These are phyloP conservation scores for Fragaria nilgerrensis DNA, from an alignment of 306 rosid species.

Conservation along the genomic window DNA sequence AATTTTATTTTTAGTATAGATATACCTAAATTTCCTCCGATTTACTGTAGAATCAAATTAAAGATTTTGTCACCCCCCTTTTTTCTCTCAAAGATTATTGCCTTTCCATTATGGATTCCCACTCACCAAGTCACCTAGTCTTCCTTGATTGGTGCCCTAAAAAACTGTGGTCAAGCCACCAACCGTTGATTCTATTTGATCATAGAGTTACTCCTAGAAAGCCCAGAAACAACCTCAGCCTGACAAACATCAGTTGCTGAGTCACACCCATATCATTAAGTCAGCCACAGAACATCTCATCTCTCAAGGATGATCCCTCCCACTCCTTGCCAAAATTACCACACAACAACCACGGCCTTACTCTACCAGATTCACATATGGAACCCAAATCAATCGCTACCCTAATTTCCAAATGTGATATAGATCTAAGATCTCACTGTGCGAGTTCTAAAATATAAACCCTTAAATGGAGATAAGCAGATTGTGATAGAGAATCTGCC, in stretches of 20 bases:
- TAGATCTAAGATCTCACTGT: not conserved
- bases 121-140: not conserved
- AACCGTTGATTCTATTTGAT: conserved; percentile 4
- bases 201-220: not conserved
- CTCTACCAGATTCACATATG: conserved; percentile 12
- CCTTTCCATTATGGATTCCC: not conserved
- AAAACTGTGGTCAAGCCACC: conserved; percentile 6
- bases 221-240: not conserved
- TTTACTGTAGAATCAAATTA: not conserved
- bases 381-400: not conserved
- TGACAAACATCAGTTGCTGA: not conserved
- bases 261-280: not conserved
- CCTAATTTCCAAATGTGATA: not conserved
- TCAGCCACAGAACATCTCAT: conserved; percentile 12
- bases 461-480: conserved; percentile 35
- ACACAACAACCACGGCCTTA: not conserved
- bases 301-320: conserved; percentile 10
- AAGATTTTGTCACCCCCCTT: not conserved
- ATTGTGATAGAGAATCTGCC: conserved; percentile 54
- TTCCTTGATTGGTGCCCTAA: not conserved
- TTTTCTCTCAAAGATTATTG: not conserved
- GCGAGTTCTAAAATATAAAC: not conserved
- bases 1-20: no score
- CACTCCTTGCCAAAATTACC: not conserved
- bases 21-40: no score